Evolutionary conservation across 371 early-diverging fungal genomes (phyloP), one percentile per base, ranked within the genome.

Genomic region (Apophysomyces elegans): DNA sequence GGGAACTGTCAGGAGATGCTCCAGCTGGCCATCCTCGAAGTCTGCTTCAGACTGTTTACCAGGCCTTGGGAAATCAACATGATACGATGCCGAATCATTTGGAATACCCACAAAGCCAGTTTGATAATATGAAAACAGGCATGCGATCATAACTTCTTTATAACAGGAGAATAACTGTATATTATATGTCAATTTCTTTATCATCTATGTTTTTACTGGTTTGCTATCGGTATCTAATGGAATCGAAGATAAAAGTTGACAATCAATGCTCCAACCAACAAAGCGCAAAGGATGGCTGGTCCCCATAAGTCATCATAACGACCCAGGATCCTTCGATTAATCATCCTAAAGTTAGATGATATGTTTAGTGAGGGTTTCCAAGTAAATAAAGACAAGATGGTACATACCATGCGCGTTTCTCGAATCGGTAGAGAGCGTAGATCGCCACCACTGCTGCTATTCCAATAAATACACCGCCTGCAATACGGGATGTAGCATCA

Each of bases 371-470:
- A 65, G 64, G 67, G 35, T 65, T 64, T 61, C 61, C 61, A 57
- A 73, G 58, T 2, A 26, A 1, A 67, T 72, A 57, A 64, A 65
- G 56, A 71, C 37, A 63, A 7, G 26, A 37, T 14, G 37, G 13
- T 0, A 26, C 8, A n/a, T 75, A 75, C 76, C 84, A 50, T 88
- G 95, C 64, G 58, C 99, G 86, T 91, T 95, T 96, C 65, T 95
- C 90, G 85, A 92, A 98, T 68, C 96, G 79, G 71, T 90, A 93
- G 39, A 96, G 80, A 0, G 96, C 91, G 75, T 98, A 98, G 35
- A 95, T 81, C 74, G 95, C 90, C 64, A 95, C 85, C 16, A 83
- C 81, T 61, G 94, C 81, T 11, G 95, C 74, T 13, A 97, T 86
- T 56, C 90, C 72, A 5, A 93, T 93, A 68, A 98, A 93, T 13